These are phyloP conservation scores for Exophiala calicioides DNA, from an alignment of 2,329 filamentous ascomycete genomes.

Conservation along the genomic window DNA sequence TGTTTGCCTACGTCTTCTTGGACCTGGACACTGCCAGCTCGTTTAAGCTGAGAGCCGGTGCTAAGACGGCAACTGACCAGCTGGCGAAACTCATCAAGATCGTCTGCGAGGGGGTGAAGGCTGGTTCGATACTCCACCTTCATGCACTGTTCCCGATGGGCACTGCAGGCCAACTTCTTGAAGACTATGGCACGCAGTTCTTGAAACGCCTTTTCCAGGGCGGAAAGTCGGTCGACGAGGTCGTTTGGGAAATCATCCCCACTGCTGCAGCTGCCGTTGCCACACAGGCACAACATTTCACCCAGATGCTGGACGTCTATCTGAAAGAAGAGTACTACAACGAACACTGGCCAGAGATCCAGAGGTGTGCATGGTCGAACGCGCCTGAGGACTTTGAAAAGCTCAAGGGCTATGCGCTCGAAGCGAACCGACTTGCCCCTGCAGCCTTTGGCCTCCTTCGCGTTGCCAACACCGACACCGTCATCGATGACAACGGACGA, in stretches of 20 bases:
- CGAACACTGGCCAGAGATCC: conserved; percentile 32
- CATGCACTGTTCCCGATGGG: conserved; percentile 31
- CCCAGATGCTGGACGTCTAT: conserved; percentile 60
- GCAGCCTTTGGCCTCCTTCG: conserved; percentile 31
- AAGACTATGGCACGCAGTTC: conserved; percentile 58
- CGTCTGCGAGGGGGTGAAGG: conserved; percentile 28
- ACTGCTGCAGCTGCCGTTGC: conserved; percentile 58
- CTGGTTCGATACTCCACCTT: conserved; percentile 42
- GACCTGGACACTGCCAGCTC: conserved; percentile 33
- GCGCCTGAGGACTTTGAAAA: conserved; percentile 30
- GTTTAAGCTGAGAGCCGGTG: conserved; percentile 28
- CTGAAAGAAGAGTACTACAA: conserved; percentile 44
- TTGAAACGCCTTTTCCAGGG: conserved; percentile 54
- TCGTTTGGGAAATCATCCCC: conserved; percentile 60
- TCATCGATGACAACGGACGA: conserved; percentile 26
- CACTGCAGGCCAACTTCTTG: conserved; percentile 39
- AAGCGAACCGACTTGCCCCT: conserved; percentile 30
- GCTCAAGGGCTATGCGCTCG: conserved; percentile 32
- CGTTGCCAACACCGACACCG: conserved; percentile 22
- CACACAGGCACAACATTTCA: conserved; percentile 61
- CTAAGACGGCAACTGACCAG: conserved; percentile 26
- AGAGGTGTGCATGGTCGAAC: conserved; percentile 31
- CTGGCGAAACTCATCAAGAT: conserved; percentile 30
- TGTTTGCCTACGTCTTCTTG: conserved; percentile 36
- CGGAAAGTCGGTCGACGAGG: conserved; percentile 48